A percentile compares a stretch with the other conserved stretches of the same genome.
phyloP scores from a whole-genome alignment of 805 yeast species.

The Candida incommunis region DNA sequence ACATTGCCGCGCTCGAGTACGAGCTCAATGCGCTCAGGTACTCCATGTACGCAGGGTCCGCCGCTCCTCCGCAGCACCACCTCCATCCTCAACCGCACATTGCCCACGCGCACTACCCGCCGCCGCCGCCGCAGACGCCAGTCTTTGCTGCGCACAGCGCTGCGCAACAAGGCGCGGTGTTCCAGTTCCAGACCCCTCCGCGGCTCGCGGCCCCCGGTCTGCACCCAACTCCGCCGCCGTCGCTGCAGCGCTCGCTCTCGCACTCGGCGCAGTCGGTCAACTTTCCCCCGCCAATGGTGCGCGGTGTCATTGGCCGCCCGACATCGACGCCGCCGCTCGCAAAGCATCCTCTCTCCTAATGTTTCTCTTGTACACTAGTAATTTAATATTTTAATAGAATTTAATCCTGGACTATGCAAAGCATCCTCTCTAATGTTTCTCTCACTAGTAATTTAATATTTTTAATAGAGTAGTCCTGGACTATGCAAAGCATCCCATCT shows the following conservation, averaged over 20 bases:
- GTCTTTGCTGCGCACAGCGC: neutral
- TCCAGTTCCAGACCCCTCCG: slow-evolving; percentile 1
- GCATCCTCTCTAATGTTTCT: no score
- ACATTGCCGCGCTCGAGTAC: slow-evolving; percentile 26
- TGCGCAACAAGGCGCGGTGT: neutral
- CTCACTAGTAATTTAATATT: no score
- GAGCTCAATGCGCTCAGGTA: slow-evolving; percentile 10
- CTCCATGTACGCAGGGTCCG: neutral
- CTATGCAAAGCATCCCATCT: no score
- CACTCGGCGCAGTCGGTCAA: neutral
- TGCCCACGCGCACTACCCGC: neutral
- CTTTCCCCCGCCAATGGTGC: neutral
- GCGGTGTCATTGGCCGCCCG: neutral
- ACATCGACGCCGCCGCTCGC: neutral
- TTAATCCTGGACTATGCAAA: no score
- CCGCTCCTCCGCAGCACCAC: neutral
- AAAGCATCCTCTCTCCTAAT: neutral
- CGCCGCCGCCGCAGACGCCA: neutral
- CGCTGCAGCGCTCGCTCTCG: slow-evolving; percentile 1
- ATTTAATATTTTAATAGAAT: no score
- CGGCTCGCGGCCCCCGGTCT: neutral
- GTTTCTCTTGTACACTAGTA: neutral
- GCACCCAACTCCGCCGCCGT: slow-evolving; percentile 3
- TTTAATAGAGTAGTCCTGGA: no score
- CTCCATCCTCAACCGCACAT: neutral